phyloP scores from a whole-genome alignment of 257 asterid species.

The Rubia yunnanensis region DNA sequence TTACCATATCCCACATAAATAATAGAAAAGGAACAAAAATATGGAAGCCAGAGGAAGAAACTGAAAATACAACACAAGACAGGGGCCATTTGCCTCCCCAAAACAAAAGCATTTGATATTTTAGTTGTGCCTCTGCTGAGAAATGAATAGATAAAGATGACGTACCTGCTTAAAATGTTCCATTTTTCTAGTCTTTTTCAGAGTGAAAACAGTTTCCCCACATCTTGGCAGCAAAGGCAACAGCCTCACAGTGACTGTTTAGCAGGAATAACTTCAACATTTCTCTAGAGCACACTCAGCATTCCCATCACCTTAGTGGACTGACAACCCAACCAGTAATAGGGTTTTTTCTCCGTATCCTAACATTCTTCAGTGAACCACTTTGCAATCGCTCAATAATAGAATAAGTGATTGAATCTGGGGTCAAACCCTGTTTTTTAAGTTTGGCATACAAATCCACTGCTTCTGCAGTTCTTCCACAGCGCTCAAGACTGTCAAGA shows the following conservation, averaged over 20 bases:
- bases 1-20: not conserved
- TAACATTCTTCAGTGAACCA: conserved; percentile 40
- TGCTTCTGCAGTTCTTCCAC: conserved; percentile 90
- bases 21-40: not conserved
- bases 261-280: not conserved
- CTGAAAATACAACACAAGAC: not conserved
- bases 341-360: conserved; percentile 65
- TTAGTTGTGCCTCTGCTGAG: not conserved
- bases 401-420: conserved; percentile 70
- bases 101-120: not conserved
- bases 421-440: conserved; percentile 73
- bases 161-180: not conserved
- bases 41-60: not conserved
- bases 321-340: conserved; percentile 94
- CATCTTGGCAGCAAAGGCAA: not conserved
- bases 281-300: not conserved
- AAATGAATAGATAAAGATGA: not conserved
- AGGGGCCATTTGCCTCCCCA: not conserved
- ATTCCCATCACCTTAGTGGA: conserved; percentile 57
- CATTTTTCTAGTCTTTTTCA: not conserved
- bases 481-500: conserved; percentile 76
- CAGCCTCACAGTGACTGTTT: not conserved
- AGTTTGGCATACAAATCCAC: conserved; percentile 72
- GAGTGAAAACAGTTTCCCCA: not conserved
- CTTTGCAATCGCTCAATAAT: conserved; percentile 83